phyloP scores from a whole-genome alignment of 2,329 filamentous ascomycete species.

The Corinectria fuckeliana region DNA sequence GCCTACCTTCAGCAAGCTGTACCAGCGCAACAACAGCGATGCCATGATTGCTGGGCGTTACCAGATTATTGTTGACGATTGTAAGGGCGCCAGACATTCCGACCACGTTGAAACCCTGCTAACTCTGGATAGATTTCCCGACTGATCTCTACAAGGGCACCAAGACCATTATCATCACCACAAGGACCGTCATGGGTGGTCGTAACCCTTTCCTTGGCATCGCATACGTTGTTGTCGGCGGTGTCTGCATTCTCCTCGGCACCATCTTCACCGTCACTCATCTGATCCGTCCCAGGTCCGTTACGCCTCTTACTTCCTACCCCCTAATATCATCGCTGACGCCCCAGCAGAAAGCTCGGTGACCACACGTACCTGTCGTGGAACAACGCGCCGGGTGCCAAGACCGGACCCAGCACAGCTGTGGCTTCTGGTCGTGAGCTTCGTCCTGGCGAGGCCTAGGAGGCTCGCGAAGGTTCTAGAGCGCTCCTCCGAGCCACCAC shows the following conservation, averaged over 20 bases:
- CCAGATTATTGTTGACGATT: constrained; percentile 75
- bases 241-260: constrained; percentile 88
- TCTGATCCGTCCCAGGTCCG: constrained; percentile 86
- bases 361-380: constrained; percentile 98
- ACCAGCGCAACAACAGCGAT: constrained; percentile 77
- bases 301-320: constrained; percentile 20
- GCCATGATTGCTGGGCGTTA: constrained; percentile 76
- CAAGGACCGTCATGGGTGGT: constrained; percentile 90
- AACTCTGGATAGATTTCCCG: constrained; percentile 70
- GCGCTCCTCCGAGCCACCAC: constrained; percentile 24
- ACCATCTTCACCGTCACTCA: constrained; percentile 89
- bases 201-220: constrained; percentile 96
- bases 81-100: constrained; percentile 60
- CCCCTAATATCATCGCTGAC: constrained; percentile 8
- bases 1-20: constrained; percentile 93
- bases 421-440: constrained; percentile 64
- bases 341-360: constrained; percentile 80
- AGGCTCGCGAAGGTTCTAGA: constrained; percentile 38
- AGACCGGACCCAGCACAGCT: constrained; percentile 50
- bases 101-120: constrained; percentile 11
- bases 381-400: constrained; percentile 70
- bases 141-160: constrained; percentile 81
- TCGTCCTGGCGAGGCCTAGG: constrained; percentile 52
- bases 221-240: constrained; percentile 92
- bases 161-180: constrained; percentile 89